Evolutionary conservation across 1,139 yeast species (phyloP).

Genomic region (Candida freyschussii): DNA sequence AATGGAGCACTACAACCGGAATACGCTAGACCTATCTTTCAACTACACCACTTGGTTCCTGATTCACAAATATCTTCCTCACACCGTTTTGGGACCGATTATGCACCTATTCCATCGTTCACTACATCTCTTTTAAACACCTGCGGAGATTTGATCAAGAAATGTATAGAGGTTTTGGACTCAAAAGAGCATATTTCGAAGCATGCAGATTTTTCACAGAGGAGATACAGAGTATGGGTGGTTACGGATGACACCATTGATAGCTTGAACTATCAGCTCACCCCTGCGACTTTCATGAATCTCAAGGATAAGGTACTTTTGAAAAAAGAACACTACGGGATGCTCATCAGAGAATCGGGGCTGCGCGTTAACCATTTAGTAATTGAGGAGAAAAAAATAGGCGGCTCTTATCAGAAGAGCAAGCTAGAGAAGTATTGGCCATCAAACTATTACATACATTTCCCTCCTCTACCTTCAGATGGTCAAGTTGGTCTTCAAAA

Average conservation of each 20-base stretch:
- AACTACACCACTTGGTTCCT: conserved; percentile 44
- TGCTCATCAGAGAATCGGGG: conserved; percentile 22
- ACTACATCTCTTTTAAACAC: conserved; percentile 18
- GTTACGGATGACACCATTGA: conserved; percentile 20
- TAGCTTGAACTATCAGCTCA: conserved; percentile 23
- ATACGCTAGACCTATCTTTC: conserved; percentile 45
- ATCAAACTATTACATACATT: conserved; percentile 29
- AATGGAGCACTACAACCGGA: conserved; percentile 44
- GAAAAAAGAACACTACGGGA: conserved; percentile 17
- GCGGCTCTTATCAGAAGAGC: conserved; percentile 4
- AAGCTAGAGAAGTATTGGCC: conserved; percentile 31
- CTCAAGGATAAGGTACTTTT: conserved; percentile 23
- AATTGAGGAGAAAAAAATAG: conserved; percentile 27
- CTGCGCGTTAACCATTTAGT: conserved; percentile 26
- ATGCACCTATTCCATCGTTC: conserved; percentile 25
- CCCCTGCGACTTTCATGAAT: conserved; percentile 27
- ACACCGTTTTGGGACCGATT: conserved; percentile 5
- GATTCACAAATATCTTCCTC: conserved; percentile 11
- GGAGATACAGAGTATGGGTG: conserved; percentile 30
- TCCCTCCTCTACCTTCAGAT: conserved; percentile 29
- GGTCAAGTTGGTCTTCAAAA: conserved; percentile 70
- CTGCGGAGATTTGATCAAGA: conserved; percentile 19
- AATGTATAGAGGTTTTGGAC: conserved; percentile 16
- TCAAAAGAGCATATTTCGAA: conserved; percentile 22
- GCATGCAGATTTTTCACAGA: conserved; percentile 4